phyloP scores from a whole-genome alignment of 169 alveolate species.

The Theileria sp. region DNA sequence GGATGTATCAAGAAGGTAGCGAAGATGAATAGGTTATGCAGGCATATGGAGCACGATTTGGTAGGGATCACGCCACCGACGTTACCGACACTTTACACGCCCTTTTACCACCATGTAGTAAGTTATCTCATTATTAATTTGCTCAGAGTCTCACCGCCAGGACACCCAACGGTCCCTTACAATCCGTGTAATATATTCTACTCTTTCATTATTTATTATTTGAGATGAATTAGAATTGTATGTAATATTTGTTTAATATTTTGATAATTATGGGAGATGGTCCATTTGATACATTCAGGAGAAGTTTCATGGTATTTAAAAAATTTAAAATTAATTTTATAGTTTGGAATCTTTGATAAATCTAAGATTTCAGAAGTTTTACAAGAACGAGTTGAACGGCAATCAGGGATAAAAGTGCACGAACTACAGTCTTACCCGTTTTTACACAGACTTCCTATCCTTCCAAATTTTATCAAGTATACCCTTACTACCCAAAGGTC shows the following conservation, averaged over 20 bases:
- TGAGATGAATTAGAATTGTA: no score
- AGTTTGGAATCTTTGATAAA: constrained; percentile 11
- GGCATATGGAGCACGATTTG: constrained; percentile 79
- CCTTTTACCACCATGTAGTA: constrained; percentile 16
- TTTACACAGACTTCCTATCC: constrained; percentile 5
- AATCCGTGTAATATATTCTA: neutral
- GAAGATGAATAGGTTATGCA: constrained; percentile 77
- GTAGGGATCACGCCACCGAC: constrained; percentile 79
- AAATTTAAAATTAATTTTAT: neutral
- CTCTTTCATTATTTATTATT: no score
- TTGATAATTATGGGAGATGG: neutral
- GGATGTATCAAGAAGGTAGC: constrained; percentile 84
- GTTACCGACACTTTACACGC: constrained; percentile 72
- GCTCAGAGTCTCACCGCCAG: neutral
- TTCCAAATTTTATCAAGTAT: constrained; percentile 7
- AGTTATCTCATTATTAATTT: neutral
- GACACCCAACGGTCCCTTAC: neutral
- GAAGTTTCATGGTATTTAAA: neutral
- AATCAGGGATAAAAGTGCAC: constrained; percentile 14
- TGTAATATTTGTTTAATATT: no score
- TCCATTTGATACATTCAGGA: neutral
- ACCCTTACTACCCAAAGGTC: neutral
- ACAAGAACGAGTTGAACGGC: constrained; percentile 3
- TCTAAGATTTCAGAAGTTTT: neutral
- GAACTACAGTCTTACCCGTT: constrained; percentile 10